These are phyloP conservation scores for Barnettozyma californica DNA, from an alignment of 805 yeast species.

Conservation along the genomic window DNA sequence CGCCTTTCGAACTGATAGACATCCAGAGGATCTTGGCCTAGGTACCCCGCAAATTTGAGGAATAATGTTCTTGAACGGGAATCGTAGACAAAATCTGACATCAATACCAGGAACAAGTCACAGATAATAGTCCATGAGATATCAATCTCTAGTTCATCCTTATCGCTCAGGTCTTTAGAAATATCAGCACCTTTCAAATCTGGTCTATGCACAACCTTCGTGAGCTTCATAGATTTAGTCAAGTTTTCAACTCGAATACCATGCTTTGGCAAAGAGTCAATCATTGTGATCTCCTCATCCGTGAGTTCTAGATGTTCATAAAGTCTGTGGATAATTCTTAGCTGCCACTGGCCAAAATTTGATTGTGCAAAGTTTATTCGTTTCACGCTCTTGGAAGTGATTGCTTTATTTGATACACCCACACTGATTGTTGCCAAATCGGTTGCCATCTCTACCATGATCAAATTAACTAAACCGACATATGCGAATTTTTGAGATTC, in stretches of 20 bases:
- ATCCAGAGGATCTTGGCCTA: slow-evolving; percentile 61
- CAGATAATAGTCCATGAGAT: slow-evolving; percentile 92
- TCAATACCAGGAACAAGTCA: slow-evolving; percentile 74
- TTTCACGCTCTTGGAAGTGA: slow-evolving; percentile 44
- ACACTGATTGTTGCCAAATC: slow-evolving; percentile 57
- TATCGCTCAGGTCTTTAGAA: slow-evolving; percentile 8
- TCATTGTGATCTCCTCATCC: slow-evolving; percentile 80
- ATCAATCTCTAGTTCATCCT: slow-evolving; percentile 48
- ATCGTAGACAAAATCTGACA: slow-evolving; percentile 85
- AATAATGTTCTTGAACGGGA: slow-evolving; percentile 82
- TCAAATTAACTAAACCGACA: slow-evolving; percentile 74
- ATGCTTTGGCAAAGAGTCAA: slow-evolving; percentile 78
- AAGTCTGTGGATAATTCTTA: slow-evolving; percentile 60
- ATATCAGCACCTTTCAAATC: slow-evolving; percentile 24
- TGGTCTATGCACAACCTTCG: slow-evolving; percentile 49
- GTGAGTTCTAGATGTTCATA: slow-evolving; percentile 76
- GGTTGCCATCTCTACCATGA: slow-evolving; percentile 76
- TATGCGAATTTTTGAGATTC: slow-evolving; percentile 90
- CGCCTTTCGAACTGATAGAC: slow-evolving; percentile 85
- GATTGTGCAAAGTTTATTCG: slow-evolving; percentile 64
- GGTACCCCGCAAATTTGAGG: slow-evolving; percentile 54
- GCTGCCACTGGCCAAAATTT: slow-evolving; percentile 81
- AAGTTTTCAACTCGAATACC: slow-evolving; percentile 75
- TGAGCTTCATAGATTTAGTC: slow-evolving; percentile 51
- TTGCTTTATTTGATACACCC: slow-evolving; percentile 41